Evolutionary conservation across 441 rosid genomes (phyloP).

Genomic region (Flueggea neowawraea): DNA sequence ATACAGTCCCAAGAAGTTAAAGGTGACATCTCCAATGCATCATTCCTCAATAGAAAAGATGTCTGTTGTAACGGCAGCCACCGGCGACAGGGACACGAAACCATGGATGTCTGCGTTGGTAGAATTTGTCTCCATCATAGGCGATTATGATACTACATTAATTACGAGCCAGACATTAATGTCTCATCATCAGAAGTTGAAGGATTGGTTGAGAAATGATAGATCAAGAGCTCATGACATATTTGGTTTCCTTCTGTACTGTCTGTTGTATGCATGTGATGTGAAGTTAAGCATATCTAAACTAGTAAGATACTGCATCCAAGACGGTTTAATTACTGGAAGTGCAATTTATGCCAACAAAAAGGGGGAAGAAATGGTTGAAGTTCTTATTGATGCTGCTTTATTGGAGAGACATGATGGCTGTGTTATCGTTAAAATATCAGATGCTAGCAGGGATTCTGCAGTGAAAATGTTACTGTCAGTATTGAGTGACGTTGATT

Average conservation of each 20-base stretch:
- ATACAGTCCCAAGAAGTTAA: no score
- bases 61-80: no score
- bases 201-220: constrained; percentile 7
- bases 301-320: constrained; percentile 14
- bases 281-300: constrained; percentile 4
- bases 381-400: constrained; percentile 10
- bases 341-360: constrained; percentile 9
- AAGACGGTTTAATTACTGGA: constrained; percentile 16
- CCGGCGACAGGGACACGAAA: no score
- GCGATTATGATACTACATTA: no score
- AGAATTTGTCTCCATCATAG: no score
- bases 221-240: constrained; percentile 7
- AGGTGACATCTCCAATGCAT: no score
- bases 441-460: constrained; percentile 16
- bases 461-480: constrained; percentile 14
- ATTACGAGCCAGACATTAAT: background rate
- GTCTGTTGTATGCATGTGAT: constrained; percentile 17
- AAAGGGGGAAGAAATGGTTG: constrained; percentile 15
- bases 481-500: constrained; percentile 9
- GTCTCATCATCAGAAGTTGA: constrained; percentile 4
- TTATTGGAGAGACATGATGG: constrained; percentile 13
- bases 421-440: constrained; percentile 12
- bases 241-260: constrained; percentile 21
- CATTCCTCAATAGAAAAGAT: no score
- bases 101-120: no score